Evolutionary conservation across 192 early-diverging fungal genomes (phyloP).

Genomic region (Obelidium mucronatum): DNA sequence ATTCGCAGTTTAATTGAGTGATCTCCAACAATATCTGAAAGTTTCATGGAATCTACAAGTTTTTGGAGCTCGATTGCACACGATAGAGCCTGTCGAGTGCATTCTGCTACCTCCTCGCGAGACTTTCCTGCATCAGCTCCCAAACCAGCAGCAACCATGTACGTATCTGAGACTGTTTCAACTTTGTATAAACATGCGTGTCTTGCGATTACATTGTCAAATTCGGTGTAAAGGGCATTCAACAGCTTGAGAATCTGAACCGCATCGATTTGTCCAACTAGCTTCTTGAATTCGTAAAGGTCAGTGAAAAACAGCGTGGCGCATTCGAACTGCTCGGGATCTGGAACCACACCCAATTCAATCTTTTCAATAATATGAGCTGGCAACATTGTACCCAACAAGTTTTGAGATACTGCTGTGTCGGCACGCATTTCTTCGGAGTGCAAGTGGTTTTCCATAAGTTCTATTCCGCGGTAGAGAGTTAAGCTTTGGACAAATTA

Average conservation of each 20-base stretch:
- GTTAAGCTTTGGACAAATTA: not conserved
- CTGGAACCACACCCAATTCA: conserved; percentile 25
- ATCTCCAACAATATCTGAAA: conserved; percentile 20
- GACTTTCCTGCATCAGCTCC: not conserved
- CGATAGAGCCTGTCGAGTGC: conserved; percentile 13
- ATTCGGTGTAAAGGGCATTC: conserved; percentile 30
- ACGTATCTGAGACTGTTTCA: conserved; percentile 32
- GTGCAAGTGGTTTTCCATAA: conserved; percentile 30
- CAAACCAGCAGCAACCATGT: conserved; percentile 41
- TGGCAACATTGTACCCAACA: conserved; percentile 30
- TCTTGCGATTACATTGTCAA: conserved; percentile 28
- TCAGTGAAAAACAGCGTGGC: conserved; percentile 39
- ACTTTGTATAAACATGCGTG: conserved; percentile 34
- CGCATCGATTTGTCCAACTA: not conserved
- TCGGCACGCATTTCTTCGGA: conserved; percentile 35
- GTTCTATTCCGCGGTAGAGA: not conserved
- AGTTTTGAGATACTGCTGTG: conserved; percentile 16
- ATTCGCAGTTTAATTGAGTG: conserved; percentile 35
- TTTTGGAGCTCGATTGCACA: conserved; percentile 23
- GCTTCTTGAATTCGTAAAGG: conserved; percentile 24
- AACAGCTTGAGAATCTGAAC: conserved; percentile 30
- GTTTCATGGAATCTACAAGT: conserved; percentile 12
- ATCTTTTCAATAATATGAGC: conserved; percentile 37
- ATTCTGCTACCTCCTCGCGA: conserved; percentile 17
- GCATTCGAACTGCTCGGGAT: conserved; percentile 19